These are phyloP conservation scores for Pseudopyricularia javanii DNA, from an alignment of 2,329 filamentous ascomycete species.

Conservation along the genomic window DNA sequence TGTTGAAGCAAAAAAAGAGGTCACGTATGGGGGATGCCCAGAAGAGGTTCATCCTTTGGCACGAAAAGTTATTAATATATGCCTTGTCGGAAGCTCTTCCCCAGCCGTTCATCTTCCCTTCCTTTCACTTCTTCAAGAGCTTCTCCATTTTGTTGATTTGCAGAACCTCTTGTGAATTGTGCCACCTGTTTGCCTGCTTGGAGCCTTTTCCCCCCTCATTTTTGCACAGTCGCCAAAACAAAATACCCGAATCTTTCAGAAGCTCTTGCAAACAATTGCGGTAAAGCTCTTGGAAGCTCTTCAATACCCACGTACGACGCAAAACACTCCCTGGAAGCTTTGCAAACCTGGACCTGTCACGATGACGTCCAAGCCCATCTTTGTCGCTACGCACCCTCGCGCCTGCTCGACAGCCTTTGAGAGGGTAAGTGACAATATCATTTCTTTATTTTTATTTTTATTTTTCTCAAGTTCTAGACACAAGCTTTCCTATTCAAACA, in stretches of 20 bases:
- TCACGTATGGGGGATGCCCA: not conserved
- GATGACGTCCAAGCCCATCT: conserved; percentile 45
- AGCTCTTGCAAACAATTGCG: not conserved
- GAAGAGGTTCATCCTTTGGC: not conserved
- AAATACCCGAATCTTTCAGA: no score
- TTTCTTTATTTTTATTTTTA: not conserved
- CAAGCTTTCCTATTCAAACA: not conserved
- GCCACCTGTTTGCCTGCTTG: not conserved
- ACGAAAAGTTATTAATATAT: not conserved
- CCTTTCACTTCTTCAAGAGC: not conserved
- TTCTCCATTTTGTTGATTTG: not conserved
- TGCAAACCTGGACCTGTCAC: not conserved
- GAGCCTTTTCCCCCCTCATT: not conserved
- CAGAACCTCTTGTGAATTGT: not conserved
- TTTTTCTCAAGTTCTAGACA: not conserved
- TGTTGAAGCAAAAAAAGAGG: not conserved
- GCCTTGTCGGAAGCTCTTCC: not conserved
- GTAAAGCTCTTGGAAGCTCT: not conserved
- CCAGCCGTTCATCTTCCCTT: not conserved
- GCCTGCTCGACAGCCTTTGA: conserved; percentile 97
- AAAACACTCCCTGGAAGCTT: not conserved
- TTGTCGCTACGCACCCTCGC: conserved; percentile 85
- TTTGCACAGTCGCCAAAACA: not conserved
- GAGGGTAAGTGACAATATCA: conserved; percentile 45
- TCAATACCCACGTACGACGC: not conserved